phyloP scores from a whole-genome alignment of 805 yeast species.

The Starmerella sp. region DNA sequence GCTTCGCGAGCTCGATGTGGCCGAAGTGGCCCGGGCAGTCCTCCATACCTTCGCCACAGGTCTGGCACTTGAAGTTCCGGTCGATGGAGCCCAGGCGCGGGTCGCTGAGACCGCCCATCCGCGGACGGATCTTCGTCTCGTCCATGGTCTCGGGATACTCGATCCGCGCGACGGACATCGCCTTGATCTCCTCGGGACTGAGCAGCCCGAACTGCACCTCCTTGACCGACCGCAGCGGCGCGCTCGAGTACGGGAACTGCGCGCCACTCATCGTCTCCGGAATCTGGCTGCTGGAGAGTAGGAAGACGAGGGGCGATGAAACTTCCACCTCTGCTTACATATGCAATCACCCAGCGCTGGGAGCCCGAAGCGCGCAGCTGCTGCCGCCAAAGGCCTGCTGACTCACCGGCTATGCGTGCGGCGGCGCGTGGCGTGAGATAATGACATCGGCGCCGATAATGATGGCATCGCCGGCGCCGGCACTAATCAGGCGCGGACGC shows the following conservation, averaged over 20 bases:
- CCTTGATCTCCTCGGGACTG: slow-evolving; percentile 95
- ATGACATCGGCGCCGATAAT: too few relatives aligned
- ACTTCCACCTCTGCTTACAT: slow-evolving; percentile 4
- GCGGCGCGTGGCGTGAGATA: too few relatives aligned
- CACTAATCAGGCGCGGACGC: too few relatives aligned
- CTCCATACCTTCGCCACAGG: slow-evolving; percentile 98
- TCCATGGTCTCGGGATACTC: slow-evolving; percentile 99
- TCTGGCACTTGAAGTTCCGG: slow-evolving; percentile 94
- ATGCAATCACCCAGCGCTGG: background rate
- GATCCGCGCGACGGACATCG: slow-evolving; percentile 93
- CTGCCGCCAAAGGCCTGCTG: too few relatives aligned
- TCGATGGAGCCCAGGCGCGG: slow-evolving; percentile 96
- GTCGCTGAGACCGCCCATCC: slow-evolving; percentile 94
- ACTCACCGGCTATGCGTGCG: too few relatives aligned
- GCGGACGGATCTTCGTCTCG: slow-evolving; percentile 85
- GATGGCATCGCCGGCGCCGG: too few relatives aligned
- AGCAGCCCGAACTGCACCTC: slow-evolving; percentile 97
- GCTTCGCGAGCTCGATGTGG: slow-evolving; percentile 94
- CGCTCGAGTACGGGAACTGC: slow-evolving; percentile 87
- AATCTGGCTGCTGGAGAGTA: slow-evolving; percentile 5
- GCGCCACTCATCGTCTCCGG: slow-evolving; percentile 31
- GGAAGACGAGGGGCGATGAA: slow-evolving; percentile 3
- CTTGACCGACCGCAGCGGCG: slow-evolving; percentile 92
- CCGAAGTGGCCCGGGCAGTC: slow-evolving; percentile 99
- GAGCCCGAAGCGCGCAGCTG: too few relatives aligned